phyloP scores from a whole-genome alignment of 2,329 filamentous ascomycete genomes.

The Colletotrichum musicola region DNA sequence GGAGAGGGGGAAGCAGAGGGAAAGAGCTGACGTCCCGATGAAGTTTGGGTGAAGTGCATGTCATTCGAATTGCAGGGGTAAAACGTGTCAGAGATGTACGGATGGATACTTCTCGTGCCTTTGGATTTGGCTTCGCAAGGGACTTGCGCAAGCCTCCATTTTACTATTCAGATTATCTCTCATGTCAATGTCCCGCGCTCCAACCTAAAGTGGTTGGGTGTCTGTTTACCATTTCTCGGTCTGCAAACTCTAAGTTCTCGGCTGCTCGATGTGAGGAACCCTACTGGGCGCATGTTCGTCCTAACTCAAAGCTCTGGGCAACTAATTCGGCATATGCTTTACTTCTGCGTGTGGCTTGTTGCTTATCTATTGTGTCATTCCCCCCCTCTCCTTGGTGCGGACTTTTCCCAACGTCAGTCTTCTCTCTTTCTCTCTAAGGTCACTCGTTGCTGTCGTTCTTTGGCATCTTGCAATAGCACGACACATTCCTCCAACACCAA shows the following conservation, averaged over 20 bases:
- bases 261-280: constrained; percentile 1
- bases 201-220: neutral
- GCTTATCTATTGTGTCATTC: constrained; percentile 19
- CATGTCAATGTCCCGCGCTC: constrained; percentile 16
- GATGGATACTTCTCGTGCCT: constrained; percentile 4
- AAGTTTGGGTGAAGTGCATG: too few relatives aligned
- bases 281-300: constrained; percentile 2
- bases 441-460: neutral
- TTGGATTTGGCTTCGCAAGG: neutral
- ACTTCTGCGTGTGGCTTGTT: constrained; percentile 2
- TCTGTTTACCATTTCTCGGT: constrained; percentile 2
- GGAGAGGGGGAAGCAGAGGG: neutral
- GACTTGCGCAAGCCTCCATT: neutral
- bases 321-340: neutral
- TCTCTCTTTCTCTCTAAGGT: neutral
- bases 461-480: neutral
- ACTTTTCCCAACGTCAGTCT: neutral
- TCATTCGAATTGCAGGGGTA: neutral
- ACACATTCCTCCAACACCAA: neutral
- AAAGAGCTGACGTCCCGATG: constrained; percentile 1
- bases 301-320: neutral
- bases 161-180: constrained; percentile 25
- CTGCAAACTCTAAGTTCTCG: constrained; percentile 17
- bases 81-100: constrained; percentile 13
- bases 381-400: neutral